These are phyloP conservation scores for Aureobasidium vineae DNA, from an alignment of 2,329 filamentous ascomycete genomes.

Conservation along the genomic window DNA sequence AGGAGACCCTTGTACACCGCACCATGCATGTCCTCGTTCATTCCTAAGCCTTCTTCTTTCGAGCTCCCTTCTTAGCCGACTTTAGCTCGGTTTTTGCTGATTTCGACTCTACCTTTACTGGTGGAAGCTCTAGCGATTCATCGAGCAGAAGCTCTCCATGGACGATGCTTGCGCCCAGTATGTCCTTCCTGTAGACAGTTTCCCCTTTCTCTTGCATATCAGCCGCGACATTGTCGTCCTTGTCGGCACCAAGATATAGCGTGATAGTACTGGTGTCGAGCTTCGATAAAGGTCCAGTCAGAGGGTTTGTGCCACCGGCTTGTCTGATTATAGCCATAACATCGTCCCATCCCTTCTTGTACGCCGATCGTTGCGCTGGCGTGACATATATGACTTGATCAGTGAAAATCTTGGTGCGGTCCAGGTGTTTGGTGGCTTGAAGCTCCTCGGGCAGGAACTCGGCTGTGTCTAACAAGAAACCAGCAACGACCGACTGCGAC, in stretches of 20 bases:
- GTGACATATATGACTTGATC: conserved; percentile 13
- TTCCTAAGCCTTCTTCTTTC: not conserved
- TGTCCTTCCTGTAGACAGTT: conserved; percentile 17
- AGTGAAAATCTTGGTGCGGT: not conserved
- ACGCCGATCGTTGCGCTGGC: not conserved
- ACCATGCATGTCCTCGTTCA: not conserved
- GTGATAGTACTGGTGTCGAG: not conserved
- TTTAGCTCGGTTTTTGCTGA: not conserved
- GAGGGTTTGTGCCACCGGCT: conserved; percentile 1
- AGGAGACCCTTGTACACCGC: not conserved
- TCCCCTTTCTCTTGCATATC: not conserved
- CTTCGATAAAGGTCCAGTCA: conserved; percentile 5
- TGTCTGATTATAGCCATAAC: conserved; percentile 3
- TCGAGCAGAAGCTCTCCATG: not conserved
- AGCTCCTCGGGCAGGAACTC: conserved; percentile 8
- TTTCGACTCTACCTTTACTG: not conserved
- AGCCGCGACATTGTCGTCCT: conserved; percentile 5
- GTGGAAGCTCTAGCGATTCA: not conserved
- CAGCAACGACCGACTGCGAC: not conserved
- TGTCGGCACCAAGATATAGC: conserved; percentile 8
- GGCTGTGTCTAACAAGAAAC: not conserved
- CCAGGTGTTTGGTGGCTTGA: not conserved
- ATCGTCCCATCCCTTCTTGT: conserved; percentile 19
- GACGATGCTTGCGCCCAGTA: conserved; percentile 6
- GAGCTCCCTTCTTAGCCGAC: not conserved